A percentile compares a stretch with the other conserved stretches of the same genome.
Conservation (phyloP, 805 yeast species). For the Teunomyces stri region DNA sequence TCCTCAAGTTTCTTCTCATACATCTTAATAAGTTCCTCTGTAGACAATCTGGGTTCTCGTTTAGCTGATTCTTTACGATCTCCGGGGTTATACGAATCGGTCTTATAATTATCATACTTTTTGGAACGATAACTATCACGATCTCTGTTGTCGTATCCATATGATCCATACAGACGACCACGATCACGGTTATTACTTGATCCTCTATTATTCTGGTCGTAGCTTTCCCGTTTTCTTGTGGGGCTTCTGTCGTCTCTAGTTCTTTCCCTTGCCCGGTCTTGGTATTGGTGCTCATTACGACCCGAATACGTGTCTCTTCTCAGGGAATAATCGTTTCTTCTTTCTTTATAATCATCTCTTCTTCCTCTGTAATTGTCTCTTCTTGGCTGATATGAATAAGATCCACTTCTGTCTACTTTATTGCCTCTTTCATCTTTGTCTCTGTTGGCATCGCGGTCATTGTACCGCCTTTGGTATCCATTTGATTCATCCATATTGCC, state of each 20-base stretch:
- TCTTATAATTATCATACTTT: neutral
- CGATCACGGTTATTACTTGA: neutral
- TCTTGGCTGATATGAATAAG: neutral
- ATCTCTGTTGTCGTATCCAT: conserved; percentile 1
- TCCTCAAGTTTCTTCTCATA: conserved; percentile 27
- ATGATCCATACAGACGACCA: neutral
- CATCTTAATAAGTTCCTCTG: conserved; percentile 20
- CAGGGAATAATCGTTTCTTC: conserved; percentile 4
- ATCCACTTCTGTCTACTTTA: neutral
- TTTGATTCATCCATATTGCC: neutral
- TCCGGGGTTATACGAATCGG: neutral
- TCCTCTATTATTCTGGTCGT: neutral
- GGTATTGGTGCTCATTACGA: conserved; percentile 4
- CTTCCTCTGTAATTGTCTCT: conserved; percentile 2
- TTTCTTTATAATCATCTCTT: conserved; percentile 5
- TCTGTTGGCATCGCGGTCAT: conserved; percentile 7
- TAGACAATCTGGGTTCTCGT: conserved; percentile 4
- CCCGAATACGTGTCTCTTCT: neutral
- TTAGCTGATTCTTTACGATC: neutral
- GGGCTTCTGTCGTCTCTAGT: conserved; percentile 1
- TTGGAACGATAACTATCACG: conserved; percentile 1
- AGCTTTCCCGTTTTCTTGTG: neutral
- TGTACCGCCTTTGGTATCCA: conserved; percentile 3
- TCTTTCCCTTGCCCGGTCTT: conserved; percentile 8
- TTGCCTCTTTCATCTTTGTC: neutral